Evolutionary conservation across 2,329 filamentous ascomycete genomes (phyloP), one percentile per base, ranked within the genome.

Genomic region (Daldinia sp.): DNA sequence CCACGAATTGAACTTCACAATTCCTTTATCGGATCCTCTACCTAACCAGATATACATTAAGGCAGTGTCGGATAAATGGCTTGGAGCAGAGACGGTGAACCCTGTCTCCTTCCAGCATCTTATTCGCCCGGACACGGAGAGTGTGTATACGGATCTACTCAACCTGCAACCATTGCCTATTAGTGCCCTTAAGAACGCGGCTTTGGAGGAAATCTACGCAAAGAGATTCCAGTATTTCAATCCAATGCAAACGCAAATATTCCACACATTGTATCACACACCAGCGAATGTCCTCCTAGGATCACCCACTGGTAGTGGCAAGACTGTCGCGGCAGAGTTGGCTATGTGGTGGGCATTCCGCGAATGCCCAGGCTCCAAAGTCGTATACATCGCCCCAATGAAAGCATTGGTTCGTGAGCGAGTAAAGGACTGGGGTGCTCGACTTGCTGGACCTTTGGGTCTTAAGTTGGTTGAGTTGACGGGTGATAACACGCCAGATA

Each of bases 321-420:
- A 99, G 84, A 99, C 97, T 0, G 92, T 99, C 44, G 96, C 97
- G 18, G 94, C 93, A 55, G 96, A 99, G 78, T 82, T 99, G 68
- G 94, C 97, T 28, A 98, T 99, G 95, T 99, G 97, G 97, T 98
- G 94, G 94, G 95, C 96, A 2, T 98, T 99, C 82, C 90, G 94
- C 13, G 94, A 98, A 78, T 91, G 92, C 57, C 96, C 96, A 1
- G 94, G 94, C 3, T 97, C 94, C 3, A 99, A 99, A 82, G 94
- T 99, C 1, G 96, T 99, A 12, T 99, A 99, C 79, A 98, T 99
- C 77, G 96, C 96, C 1, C 97, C 97, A 0, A 99, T 99, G 97
- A 99, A 99, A 81, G 97, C 97, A 0, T 89, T 99, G 35, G 96
- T 99, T 20, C 93, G 96, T 2, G 96, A 99, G 79, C 90, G 96